Conservation (phyloP, 352 stramenopile species). For the Thraustochytrium striatum region DNA sequence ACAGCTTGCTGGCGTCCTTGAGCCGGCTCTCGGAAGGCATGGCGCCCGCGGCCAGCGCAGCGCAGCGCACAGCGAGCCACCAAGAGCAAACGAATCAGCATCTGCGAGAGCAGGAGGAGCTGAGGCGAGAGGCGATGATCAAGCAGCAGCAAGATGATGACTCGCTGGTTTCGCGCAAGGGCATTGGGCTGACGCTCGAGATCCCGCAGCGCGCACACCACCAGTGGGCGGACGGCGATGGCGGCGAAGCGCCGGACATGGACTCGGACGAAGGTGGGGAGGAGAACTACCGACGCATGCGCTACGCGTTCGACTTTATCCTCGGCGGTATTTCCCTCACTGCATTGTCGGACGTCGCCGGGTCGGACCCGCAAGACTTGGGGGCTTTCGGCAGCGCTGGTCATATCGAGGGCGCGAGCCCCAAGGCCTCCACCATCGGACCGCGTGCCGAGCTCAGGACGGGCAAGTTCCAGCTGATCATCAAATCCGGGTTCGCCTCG, state of each 20-base stretch:
- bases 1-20: slow-evolving; percentile 18
- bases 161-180: no score
- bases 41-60: background rate
- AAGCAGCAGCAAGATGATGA: no score
- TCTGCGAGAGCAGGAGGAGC: no score
- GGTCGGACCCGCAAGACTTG: background rate
- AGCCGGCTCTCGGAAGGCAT: slow-evolving; percentile 10
- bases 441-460: slow-evolving; percentile 18
- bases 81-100: no score
- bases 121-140: no score
- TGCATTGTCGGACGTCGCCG: slow-evolving; percentile 19
- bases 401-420: background rate
- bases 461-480: slow-evolving; percentile 38
- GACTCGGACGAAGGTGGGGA: background rate
- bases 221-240: no score
- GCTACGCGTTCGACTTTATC: slow-evolving; percentile 41
- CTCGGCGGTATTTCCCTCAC: slow-evolving; percentile 39
- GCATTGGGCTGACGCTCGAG: no score
- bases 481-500: slow-evolving; percentile 22
- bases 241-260: no score
- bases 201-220: no score
- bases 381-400: no score
- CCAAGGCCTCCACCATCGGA: background rate
- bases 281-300: background rate
- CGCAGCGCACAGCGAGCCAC: no score